Evolutionary conservation across 176 grass and related monocot species (phyloP).

Genomic region (Aegilops umbellulata): DNA sequence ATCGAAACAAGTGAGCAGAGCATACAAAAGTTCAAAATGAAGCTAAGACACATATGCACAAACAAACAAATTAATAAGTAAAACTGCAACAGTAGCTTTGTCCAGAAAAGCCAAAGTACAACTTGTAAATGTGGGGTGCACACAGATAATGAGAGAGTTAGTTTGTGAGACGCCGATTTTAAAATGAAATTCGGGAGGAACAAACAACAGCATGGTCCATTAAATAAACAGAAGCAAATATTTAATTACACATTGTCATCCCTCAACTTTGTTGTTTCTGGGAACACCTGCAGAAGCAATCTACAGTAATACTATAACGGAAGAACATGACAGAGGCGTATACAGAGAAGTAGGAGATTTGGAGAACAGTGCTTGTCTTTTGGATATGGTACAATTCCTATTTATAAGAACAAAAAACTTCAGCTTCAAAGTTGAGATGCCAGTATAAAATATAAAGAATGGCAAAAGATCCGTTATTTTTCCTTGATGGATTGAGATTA

Average conservation of each 20-base stretch:
- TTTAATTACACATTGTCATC: background rate
- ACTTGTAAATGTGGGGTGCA: background rate
- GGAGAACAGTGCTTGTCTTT: background rate
- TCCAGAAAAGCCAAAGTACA: background rate
- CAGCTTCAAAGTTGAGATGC: background rate
- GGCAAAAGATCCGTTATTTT: background rate
- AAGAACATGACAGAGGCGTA: background rate
- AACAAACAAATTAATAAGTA: background rate
- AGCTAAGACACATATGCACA: background rate
- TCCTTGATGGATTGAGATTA: background rate
- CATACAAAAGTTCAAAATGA: background rate
- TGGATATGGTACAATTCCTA: background rate
- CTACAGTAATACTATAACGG: background rate
- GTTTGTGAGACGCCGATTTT: background rate
- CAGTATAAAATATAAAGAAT: background rate
- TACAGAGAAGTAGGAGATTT: background rate
- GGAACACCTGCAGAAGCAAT: background rate
- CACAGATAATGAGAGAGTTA: background rate
- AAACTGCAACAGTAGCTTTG: background rate
- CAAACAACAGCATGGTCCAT: background rate
- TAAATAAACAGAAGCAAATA: background rate
- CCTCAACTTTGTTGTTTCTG: background rate
- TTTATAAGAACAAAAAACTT: background rate
- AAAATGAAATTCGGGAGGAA: background rate
- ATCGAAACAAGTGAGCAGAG: background rate